Conservation (phyloP, 176 grass and related monocot genomes). For the Eragrostis nindensis region DNA sequence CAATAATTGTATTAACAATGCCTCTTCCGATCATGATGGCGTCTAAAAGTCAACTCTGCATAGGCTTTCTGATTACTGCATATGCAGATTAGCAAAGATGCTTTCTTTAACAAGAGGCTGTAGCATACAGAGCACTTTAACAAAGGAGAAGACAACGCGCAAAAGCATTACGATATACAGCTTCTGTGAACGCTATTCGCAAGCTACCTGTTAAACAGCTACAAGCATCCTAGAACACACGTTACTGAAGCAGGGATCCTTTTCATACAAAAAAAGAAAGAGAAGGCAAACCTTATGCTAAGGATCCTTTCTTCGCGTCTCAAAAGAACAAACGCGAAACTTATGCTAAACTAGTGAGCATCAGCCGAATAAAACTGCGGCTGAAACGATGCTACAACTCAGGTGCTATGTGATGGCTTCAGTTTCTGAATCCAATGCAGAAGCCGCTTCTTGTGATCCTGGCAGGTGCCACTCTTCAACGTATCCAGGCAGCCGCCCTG, state of each 20-base stretch:
- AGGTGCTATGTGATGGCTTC: constrained; percentile 43
- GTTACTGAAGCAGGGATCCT: constrained; percentile 25
- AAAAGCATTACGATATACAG: constrained; percentile 29
- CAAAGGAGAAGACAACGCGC: neutral
- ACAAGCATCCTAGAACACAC: constrained; percentile 35
- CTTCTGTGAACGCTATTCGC: constrained; percentile 18
- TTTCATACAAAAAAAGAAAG: neutral
- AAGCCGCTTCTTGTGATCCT: constrained; percentile 71
- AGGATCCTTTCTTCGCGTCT: neutral
- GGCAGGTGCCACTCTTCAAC: constrained; percentile 49
- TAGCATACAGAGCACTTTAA: neutral
- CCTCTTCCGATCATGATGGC: neutral
- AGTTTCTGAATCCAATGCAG: constrained; percentile 83
- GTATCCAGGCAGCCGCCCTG: constrained; percentile 68
- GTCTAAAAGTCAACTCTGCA: neutral
- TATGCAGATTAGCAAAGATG: neutral
- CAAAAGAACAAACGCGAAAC: neutral
- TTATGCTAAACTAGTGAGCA: constrained; percentile 51
- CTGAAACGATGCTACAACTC: constrained; percentile 46
- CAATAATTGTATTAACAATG: constrained; percentile 42
- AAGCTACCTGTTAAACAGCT: constrained; percentile 36
- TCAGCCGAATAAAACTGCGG: constrained; percentile 55
- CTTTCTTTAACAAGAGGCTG: neutral
- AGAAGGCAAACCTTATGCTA: neutral
- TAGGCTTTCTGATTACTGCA: constrained; percentile 18